Evolutionary conservation across 2,329 filamentous ascomycete species (phyloP), one percentile per base, ranked within the genome.

Genomic region (Phoma sp.): DNA sequence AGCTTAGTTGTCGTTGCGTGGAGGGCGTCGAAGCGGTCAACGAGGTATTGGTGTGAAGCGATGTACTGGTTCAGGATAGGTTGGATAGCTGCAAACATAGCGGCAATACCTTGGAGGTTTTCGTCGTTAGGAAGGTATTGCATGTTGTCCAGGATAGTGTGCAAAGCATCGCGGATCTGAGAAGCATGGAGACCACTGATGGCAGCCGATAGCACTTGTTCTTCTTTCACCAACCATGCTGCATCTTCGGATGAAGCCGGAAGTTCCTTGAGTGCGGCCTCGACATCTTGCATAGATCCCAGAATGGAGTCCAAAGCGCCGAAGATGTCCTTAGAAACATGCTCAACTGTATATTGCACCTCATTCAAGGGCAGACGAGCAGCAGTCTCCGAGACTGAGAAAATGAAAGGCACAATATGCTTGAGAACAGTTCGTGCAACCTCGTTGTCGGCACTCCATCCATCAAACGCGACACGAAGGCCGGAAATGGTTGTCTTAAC

Each of bases 1-100:
- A 96, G 84, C 63, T 89, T 89, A 64, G 87, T 89, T 2, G 87
- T 87, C 11, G 89, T 83, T 9, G 83, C 80, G 69, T 98, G 91
- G 7, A 93, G 78, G 1, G 81, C 77, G 1, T 85, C 76, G 55
- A 89, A 86, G 23, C 84, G 81, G 9, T 78, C 69, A 12, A 92
- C 72, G 9, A 86, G 77, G 32, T 84, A 81, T 33, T 82, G 76
- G 62, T 86, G 86, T 15, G 89, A 85, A 1, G 78, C 74, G 12
- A 81, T 79, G 68, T 93, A 98, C 62, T 95, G 88, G 42, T 86
- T 79, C 4, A 96, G 69, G 25, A 98, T 87, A 0, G 95, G 92
- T 17, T 85, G 70, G 1, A 89, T 74, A 5, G 86, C 81, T 7
- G 83, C 78, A 45, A 91, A 80, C 3, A 91, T 69, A 1, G 86